A percentile compares a stretch with the other conserved stretches of the same genome.
Evolutionary conservation across 1,139 yeast genomes (phyloP).

Genomic region (Protomyces inundatus): DNA sequence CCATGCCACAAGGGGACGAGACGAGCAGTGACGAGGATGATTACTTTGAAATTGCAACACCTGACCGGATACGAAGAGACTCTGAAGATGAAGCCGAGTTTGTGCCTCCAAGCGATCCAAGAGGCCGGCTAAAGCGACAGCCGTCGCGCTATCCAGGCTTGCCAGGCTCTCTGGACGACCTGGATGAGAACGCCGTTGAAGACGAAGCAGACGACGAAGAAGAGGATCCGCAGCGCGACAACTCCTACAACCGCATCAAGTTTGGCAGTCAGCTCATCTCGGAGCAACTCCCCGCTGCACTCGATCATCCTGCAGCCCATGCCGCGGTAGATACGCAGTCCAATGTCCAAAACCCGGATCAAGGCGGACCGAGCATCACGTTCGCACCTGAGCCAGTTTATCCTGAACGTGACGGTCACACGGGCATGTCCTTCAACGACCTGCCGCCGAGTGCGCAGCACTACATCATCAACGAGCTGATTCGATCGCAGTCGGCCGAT

Average conservation of each 20-base stretch:
- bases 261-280: background rate
- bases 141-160: background rate
- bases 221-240: background rate
- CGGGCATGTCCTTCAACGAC: conserved; percentile 57
- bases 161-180: background rate
- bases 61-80: background rate
- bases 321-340: background rate
- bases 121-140: background rate
- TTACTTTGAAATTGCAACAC: background rate
- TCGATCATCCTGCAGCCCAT: background rate
- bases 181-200: background rate
- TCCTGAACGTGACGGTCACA: background rate
- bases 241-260: background rate
- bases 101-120: background rate
- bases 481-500: conserved; percentile 56
- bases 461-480: conserved; percentile 75
- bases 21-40: conserved; percentile 12
- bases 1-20: conserved; percentile 19
- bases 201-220: background rate
- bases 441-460: conserved; percentile 91
- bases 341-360: background rate
- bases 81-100: background rate
- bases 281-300: background rate
- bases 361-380: background rate
- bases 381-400: background rate